These are phyloP conservation scores for Magnaporthales sp. DNA, from an alignment of 2,329 filamentous ascomycete species.

Conservation along the genomic window DNA sequence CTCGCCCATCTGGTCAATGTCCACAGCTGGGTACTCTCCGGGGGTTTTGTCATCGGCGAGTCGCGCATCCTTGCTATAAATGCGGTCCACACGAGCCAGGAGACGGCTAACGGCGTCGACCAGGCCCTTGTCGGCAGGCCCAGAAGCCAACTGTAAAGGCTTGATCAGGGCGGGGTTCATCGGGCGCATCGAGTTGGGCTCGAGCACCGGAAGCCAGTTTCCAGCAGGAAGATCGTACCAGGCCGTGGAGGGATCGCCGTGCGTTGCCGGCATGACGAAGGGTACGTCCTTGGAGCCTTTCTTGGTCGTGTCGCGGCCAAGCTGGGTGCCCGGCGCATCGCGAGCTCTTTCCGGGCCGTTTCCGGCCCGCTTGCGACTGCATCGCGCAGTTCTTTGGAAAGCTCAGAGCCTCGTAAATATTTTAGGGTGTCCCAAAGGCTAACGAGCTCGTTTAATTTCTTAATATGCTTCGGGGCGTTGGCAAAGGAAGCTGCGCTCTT, in stretches of 20 bases:
- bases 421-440: constrained; percentile 60
- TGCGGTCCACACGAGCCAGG: constrained; percentile 58
- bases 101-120: constrained; percentile 61
- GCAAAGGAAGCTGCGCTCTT: constrained; percentile 46
- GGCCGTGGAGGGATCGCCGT: constrained; percentile 63
- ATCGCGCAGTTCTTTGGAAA: constrained; percentile 50
- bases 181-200: constrained; percentile 64
- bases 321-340: neutral
- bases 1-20: constrained; percentile 71
- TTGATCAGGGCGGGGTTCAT: constrained; percentile 65
- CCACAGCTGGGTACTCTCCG: constrained; percentile 34
- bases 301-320: neutral
- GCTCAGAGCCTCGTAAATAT: constrained; percentile 45
- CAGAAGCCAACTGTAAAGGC: constrained; percentile 60
- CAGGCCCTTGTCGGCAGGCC: constrained; percentile 59
- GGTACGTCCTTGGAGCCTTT: constrained; percentile 28
- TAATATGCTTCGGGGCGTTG: constrained; percentile 55
- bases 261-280: constrained; percentile 64
- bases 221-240: constrained; percentile 80
- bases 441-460: constrained; percentile 56
- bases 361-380: constrained; percentile 32
- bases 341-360: constrained; percentile 5
- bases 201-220: constrained; percentile 71
- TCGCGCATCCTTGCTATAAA: constrained; percentile 48
- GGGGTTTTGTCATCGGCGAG: constrained; percentile 34